Percentiles rank a stretch among this genome's conserved stretches.
Evolutionary conservation across 148 eudicot species (phyloP).

Genomic region (Rhododendron griersonianum): DNA sequence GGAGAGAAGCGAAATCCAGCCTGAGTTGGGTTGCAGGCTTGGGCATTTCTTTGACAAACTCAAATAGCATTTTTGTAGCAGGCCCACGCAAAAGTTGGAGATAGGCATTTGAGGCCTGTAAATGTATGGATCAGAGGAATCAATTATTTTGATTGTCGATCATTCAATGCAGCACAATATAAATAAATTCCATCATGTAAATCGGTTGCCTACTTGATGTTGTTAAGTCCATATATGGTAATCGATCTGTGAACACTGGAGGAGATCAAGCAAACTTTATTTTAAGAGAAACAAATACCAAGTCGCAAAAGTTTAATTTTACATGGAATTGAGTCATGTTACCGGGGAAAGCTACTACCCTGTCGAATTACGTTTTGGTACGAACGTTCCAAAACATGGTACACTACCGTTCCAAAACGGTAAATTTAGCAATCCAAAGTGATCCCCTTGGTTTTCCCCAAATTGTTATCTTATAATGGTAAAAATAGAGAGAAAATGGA

Average conservation of each 20-base stretch:
- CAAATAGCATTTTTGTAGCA: conserved; percentile 49
- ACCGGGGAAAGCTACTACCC: no score
- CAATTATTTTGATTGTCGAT: not conserved
- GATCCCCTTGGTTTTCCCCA: no score
- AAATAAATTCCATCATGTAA: not conserved
- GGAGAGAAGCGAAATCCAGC: conserved; percentile 69
- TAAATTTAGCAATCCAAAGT: no score
- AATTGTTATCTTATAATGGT: no score
- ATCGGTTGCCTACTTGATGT: not conserved
- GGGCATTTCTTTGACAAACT: conserved; percentile 95
- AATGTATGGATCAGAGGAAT: conserved; percentile 10
- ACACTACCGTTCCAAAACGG: no score
- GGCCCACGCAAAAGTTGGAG: conserved; percentile 62
- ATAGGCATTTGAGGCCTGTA: conserved; percentile 85
- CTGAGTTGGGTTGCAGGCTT: conserved; percentile 57
- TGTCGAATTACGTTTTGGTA: no score
- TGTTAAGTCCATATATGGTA: not conserved
- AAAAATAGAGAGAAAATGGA: no score
- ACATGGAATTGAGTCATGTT: not conserved
- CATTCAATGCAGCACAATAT: not conserved
- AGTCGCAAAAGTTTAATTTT: not conserved
- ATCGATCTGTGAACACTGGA: not conserved
- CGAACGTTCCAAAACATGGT: no score
- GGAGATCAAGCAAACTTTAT: conserved; percentile 3
- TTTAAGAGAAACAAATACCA: not conserved